Evolutionary conservation across 345 rosid species (phyloP), one percentile per base, ranked within the genome.

Genomic region (Hibiscus tridactylites): DNA sequence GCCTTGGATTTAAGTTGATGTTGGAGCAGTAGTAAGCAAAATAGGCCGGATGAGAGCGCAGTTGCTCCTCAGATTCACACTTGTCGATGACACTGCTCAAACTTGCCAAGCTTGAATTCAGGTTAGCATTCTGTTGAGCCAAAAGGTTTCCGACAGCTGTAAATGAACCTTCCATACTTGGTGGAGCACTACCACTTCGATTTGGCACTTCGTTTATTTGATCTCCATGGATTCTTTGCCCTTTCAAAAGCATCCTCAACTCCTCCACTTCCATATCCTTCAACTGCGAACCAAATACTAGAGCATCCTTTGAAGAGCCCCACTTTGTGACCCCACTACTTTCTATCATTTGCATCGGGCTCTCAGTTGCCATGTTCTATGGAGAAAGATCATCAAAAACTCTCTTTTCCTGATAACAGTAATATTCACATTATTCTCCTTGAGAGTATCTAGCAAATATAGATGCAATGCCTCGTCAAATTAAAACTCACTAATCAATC

Each of bases 141-240:
- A 91, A 82, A 70, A 91, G 88, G 73, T 84, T 85, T 59, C 88
- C 90, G 73, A 91, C 74, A 70, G 97, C 90, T 71, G 96, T 87
- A 81, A 89, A 81, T 52, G 98, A 93, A 47, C 98, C 97, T 85
- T 93, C 98, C 92, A 93, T 90, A 71, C 91, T 93, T 59, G 98
- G 98, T 5, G 98, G 97, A 9, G 98, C 98, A 64, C 98, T 93
- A 16, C 96, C 97, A 74, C 98, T 93, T 79, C 97, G 85, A 88
- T 83, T 89, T 28, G 96, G 96, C 72, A 82, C 56, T 4, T 57
- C 73, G 3, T 84, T 86, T 12, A 76, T 69, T 26, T 81, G 79
- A 58, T 83, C 85, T 77, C 79, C 84, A 63, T 70, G 84, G 58
- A 85, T 75, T 71, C 83, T 85, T 74, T 88, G 86, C 75, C 84